phyloP scores from a whole-genome alignment of 2,329 filamentous ascomycete species.

The Pseudopyrenochaeta lycopersici region DNA sequence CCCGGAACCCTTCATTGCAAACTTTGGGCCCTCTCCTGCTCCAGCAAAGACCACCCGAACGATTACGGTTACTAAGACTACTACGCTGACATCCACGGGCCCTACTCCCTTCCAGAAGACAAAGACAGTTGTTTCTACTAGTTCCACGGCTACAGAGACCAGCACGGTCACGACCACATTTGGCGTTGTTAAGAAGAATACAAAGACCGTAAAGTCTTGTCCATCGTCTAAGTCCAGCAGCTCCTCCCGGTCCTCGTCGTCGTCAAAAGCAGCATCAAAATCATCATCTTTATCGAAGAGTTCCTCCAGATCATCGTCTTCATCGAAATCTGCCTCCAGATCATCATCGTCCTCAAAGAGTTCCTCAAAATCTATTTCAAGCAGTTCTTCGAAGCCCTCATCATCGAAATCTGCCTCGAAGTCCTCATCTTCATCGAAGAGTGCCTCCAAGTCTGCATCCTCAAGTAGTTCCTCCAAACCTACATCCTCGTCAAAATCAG shows the following conservation, averaged over 20 bases:
- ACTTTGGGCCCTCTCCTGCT: conserved; percentile 12
- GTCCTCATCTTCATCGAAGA: not conserved
- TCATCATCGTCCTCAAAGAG: too few species aligned
- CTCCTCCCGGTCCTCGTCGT: not conserved
- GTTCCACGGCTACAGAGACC: too few species aligned
- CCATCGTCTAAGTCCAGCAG: not conserved
- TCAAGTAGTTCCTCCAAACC: too few species aligned
- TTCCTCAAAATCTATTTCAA: too few species aligned
- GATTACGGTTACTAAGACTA: not conserved
- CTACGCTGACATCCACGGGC: not conserved
- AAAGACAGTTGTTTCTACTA: not conserved
- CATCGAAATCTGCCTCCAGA: too few species aligned
- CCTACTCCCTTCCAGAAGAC: not conserved
- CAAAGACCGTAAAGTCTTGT: too few species aligned
- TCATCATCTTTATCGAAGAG: not conserved
- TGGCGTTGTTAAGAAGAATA: too few species aligned
- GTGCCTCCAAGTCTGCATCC: not conserved
- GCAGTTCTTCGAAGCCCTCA: not conserved
- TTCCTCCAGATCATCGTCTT: not conserved
- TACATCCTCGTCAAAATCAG: too few species aligned
- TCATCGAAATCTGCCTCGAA: not conserved
- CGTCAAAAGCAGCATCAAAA: not conserved
- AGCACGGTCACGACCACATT: too few species aligned
- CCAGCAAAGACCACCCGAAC: not conserved
- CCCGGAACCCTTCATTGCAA: conserved; percentile 7